These are phyloP conservation scores for Gypsophila paniculata DNA, from an alignment of 179 eudicot species.

Conservation along the genomic window DNA sequence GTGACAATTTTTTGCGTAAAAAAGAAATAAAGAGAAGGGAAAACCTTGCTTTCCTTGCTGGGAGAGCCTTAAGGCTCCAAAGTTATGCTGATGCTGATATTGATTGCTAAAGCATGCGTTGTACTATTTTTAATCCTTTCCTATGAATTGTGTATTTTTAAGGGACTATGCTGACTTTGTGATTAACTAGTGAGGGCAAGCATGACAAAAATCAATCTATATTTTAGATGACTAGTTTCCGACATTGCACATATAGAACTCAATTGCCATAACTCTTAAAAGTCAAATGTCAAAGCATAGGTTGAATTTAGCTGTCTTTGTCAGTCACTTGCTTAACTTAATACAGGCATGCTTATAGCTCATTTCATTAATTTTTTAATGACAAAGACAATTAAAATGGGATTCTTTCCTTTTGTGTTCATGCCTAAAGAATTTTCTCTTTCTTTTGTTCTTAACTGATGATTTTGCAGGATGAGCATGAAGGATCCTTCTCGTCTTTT, in stretches of 20 bases:
- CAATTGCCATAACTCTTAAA: not conserved
- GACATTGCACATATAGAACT: not conserved
- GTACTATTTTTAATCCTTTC: not conserved
- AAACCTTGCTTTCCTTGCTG: not conserved
- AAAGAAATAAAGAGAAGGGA: not conserved
- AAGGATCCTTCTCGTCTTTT: slow-evolving; percentile 34
- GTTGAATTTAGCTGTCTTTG: slow-evolving; percentile 6
- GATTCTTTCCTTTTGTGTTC: slow-evolving; percentile 3
- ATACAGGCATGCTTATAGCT: not conserved
- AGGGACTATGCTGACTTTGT: not conserved
- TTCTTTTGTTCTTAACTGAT: not conserved
- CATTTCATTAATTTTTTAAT: not conserved
- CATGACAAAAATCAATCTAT: not conserved
- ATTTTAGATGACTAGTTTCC: not conserved
- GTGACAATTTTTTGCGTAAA: not conserved
- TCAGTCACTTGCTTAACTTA: not conserved
- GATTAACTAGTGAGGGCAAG: not conserved
- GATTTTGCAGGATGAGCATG: slow-evolving; percentile 42
- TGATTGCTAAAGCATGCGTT: not conserved
- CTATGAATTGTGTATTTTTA: not conserved
- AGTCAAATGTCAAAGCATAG: not conserved
- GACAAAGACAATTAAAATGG: not conserved
- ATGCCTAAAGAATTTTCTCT: not conserved
- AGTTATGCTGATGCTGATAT: not conserved
- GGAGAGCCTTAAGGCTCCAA: not conserved